Base-by-base conservation (phyloP, 2,329 filamentous ascomycete species). In the Aschersonia sp. region DNA sequence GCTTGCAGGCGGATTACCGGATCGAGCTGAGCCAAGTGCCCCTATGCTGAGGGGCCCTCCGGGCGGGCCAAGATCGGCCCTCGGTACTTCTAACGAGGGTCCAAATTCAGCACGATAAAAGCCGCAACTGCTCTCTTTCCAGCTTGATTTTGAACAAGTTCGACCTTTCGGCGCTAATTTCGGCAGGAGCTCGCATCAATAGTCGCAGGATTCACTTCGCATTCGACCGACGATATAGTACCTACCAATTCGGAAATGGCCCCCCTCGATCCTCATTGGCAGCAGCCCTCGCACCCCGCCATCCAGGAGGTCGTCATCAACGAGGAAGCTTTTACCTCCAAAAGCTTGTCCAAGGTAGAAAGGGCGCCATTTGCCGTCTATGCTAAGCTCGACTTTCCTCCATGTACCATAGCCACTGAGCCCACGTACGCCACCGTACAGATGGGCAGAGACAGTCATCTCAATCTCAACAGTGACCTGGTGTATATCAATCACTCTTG, bases 401-500 rank as follows among this genome's bases (percentile, higher is more conserved):
- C 79, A 4, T 78, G 78, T 57, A 75, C 73, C 14, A 58, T 66
- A n/a, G 72, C 73, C 46, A 61, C 67, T 4, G 68, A 71, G 51
- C 68, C 77, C 3, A 81, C 76, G 9, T 83, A 83, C 55, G 76
- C 78, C 32, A 81, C 79, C 2, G 78, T 83, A 30, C 79, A 83
- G 63, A 73, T 72, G 51, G 75, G 70, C 50, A 64, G 64, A 47
- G 60, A 75, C 53, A 65, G 64, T 49, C 79, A 83, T 59, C 62
- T 83, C 55, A 72, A 76, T 56, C 66, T 83, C 42, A 83, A 83
- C 65, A 80, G 75, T 56, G 79, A 83, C 57, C 59, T 83, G 57
- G 60, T 83, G 43, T 83, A 81, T 63, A 78, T 81, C 54, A 83
- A 83, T 61, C 79, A 83, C 63, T 79, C 75, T 5, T 83, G 79